Conservation (phyloP, 139 green algal genomes). For the Bryopsis sp. region DNA sequence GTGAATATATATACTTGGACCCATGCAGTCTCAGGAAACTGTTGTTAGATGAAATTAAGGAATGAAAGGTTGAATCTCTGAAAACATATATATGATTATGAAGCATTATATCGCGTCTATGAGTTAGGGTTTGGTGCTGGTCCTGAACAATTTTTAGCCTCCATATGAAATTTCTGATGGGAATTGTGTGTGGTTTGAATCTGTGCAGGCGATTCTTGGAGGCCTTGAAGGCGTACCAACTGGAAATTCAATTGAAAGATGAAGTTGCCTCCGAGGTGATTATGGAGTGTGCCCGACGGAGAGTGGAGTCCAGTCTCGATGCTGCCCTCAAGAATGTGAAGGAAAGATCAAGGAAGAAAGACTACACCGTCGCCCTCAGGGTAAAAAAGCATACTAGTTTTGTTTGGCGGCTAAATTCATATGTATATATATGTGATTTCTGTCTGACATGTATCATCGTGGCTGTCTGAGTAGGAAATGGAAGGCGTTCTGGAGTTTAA, state of each 20-base stretch:
- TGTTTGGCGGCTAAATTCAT: too few relatives aligned
- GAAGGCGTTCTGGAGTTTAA: constrained; percentile 17
- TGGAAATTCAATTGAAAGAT: constrained; percentile 9
- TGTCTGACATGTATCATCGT: too few relatives aligned
- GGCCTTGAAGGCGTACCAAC: neutral
- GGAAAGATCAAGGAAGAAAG: constrained; percentile 4
- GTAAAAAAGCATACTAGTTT: neutral
- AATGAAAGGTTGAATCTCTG: too few relatives aligned
- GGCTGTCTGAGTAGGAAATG: constrained; percentile 9
- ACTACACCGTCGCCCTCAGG: neutral
- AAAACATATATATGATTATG: too few relatives aligned
- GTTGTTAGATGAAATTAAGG: too few relatives aligned
- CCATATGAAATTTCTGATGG: too few relatives aligned
- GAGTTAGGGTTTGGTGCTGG: constrained; percentile 19
- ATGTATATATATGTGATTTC: too few relatives aligned
- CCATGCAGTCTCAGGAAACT: too few relatives aligned
- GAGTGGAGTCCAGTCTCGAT: constrained; percentile 1
- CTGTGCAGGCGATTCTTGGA: constrained; percentile 13
- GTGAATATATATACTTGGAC: too few relatives aligned
- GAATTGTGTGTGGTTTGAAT: neutral
- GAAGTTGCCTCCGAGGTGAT: constrained; percentile 15
- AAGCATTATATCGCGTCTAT: too few relatives aligned
- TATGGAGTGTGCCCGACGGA: neutral
- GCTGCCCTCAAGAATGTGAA: neutral
- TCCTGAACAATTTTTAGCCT: neutral